Conservation (phyloP, 1,284 basidiomycete genomes). For the Vanrija sp. region DNA sequence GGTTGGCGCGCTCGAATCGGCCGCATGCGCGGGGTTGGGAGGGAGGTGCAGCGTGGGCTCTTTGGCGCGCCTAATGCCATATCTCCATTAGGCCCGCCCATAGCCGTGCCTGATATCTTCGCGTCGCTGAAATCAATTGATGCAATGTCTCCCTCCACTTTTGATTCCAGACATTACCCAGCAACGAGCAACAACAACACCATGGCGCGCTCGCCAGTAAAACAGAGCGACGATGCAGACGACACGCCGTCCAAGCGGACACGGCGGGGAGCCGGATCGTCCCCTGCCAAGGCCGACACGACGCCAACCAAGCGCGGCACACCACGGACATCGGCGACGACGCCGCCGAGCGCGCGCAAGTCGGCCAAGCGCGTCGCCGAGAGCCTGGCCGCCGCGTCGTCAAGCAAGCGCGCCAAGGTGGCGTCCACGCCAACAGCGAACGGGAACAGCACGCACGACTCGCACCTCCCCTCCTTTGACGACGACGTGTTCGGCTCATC, state of each 20-base stretch:
- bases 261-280: too few species aligned
- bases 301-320: neutral
- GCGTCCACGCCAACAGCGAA: too few species aligned
- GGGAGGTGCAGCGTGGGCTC: too few species aligned
- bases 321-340: neutral
- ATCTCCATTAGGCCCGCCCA: neutral
- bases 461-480: constrained; percentile 11
- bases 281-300: neutral
- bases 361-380: constrained; percentile 8
- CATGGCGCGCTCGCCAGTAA: neutral
- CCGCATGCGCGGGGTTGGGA: too few species aligned
- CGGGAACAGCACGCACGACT: neutral
- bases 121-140: neutral
- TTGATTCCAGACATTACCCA: too few species aligned
- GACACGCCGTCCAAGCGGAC: neutral
- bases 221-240: neutral
- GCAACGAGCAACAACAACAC: too few species aligned
- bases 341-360: neutral
- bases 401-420: neutral
- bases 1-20: neutral
- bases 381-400: constrained; percentile 1
- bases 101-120: neutral
- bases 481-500: constrained; percentile 15
- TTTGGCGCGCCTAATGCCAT: neutral
- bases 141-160: neutral